Base-by-base conservation (phyloP, 495 filamentous ascomycete species). In the Neurospora pannonica region DNA sequence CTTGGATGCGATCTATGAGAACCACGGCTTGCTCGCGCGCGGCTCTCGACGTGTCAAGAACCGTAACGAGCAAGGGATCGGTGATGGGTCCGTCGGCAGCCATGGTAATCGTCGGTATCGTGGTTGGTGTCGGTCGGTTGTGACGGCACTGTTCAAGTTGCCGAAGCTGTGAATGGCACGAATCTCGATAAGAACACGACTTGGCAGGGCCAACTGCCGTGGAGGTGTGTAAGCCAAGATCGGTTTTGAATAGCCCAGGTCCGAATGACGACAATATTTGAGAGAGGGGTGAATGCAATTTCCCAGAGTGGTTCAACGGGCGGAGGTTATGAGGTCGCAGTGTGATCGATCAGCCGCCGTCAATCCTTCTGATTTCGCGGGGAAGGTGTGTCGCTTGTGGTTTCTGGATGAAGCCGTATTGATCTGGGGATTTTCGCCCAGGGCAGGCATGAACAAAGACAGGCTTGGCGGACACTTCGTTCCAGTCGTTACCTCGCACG, bases 1-100 rank as follows among this genome's bases (percentile, higher is more conserved):
- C 85, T 74, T 89, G 86, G 71, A 92, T 73, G 36, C 88, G 77
- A 39, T 91, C 85, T 70, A 97, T 86, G 37, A 97, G 87, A 7
- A 74, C 70, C 74, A 93, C 86, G 71, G 93, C 94, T 80, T 94
- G 92, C 38, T 89, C 83, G 62, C 92, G 90, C 11, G 93, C 90
- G 62, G 90, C 88, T 69, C 88, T 86, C 46, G 91, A 93, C 31
- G 91, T 87, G 36, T 90, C 85, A 39, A 97, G 86, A 72, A 93
- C 93, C n/a, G 90, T 86, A 70, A 85, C 82, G 28, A 97, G 88
- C 54, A 88, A 86, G 17, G 90, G 84, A 79, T 97, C 92, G 38
- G 89, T 89, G 75, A 96, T 88, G 77, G 92, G 88, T 42, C 88
- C 86, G 78, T 89, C 83, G 75, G 81, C 77, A 38, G 82, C 77